Base-by-base conservation (phyloP, 768 basidiomycete species). In the Collybiopsis luxurians region DNA sequence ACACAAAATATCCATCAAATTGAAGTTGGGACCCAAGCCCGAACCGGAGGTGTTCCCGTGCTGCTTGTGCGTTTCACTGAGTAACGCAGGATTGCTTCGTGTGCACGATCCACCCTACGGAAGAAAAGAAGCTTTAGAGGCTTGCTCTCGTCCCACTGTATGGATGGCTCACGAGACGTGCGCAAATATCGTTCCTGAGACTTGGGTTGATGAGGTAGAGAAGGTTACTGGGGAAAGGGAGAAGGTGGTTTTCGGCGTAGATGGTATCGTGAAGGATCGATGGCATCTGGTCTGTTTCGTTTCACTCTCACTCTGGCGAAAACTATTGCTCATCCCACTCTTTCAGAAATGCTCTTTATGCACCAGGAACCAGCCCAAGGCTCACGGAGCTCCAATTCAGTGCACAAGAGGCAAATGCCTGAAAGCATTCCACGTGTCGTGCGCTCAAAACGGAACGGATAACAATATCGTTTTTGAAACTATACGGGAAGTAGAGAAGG, bases 371-470 rank as follows among this genome's bases (percentile, higher is more conserved):
- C 78, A 79, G 31, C 69, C 76, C 11, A 90, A 87, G 64, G 75
- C 73, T 0, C 92, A 91, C 59, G 92, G 89, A 17, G 90, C 89
- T 0, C 89, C 88, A 24, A 86, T 97, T 24, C 95, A 98, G 66
- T 98, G 95, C 67, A 91, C 92, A 15, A 92, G 91, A 70, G 95
- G 94, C 44, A 96, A 95, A 73, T 98, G 95, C 64, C 79, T 90
- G 11, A 91, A 90, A 67, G 91, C 95, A 0, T 97, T 93, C 73
- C 96, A 98, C 66, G 89, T 97, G 27, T 88, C 86, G 2, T 99
- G 97, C 69, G 96, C 97, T 0, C 74, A 79, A 40, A 79, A 83
- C 19, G 83, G 84, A 1, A 71, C 69, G 11, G 72, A 73, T 2
- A 67, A 73, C 3, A 82, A 80, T 10, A 79, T 91, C 42, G 73